Conservation (phyloP, 2,329 filamentous ascomycete genomes). For the Pseudocercospora macadamiae region DNA sequence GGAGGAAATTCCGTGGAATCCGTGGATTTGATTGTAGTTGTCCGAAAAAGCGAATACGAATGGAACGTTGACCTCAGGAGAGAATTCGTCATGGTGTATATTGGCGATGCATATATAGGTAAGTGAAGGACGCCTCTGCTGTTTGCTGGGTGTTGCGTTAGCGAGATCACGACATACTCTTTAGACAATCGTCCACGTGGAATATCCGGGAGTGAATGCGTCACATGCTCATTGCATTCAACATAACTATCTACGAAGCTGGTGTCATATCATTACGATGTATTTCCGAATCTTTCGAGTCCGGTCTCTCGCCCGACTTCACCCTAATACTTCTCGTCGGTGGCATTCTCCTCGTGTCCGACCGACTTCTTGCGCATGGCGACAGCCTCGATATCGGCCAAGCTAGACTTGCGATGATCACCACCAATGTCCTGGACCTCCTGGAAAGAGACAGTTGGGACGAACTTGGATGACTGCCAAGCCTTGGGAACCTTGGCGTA, state of each 20-base stretch:
- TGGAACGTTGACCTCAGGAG: too few relatives aligned
- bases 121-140: too few relatives aligned
- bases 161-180: too few relatives aligned
- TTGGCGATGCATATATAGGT: background rate
- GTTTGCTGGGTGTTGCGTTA: too few relatives aligned
- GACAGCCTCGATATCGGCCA: constrained; percentile 38
- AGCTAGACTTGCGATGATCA: constrained; percentile 31
- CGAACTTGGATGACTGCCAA: constrained; percentile 57
- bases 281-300: background rate
- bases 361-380: constrained; percentile 42
- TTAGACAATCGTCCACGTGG: too few relatives aligned
- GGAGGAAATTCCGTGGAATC: too few relatives aligned
- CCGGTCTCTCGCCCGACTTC: background rate
- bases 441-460: constrained; percentile 51
- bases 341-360: constrained; percentile 31
- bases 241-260: background rate
- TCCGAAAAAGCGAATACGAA: too few relatives aligned
- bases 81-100: background rate
- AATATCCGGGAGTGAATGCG: too few relatives aligned
- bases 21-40: too few relatives aligned
- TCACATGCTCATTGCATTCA: background rate
- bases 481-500: constrained; percentile 67
- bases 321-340: constrained; percentile 2
- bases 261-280: background rate
- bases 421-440: constrained; percentile 47